phyloP scores from a whole-genome alignment of 2,329 filamentous ascomycete species.

The Monilinia fructicola region DNA sequence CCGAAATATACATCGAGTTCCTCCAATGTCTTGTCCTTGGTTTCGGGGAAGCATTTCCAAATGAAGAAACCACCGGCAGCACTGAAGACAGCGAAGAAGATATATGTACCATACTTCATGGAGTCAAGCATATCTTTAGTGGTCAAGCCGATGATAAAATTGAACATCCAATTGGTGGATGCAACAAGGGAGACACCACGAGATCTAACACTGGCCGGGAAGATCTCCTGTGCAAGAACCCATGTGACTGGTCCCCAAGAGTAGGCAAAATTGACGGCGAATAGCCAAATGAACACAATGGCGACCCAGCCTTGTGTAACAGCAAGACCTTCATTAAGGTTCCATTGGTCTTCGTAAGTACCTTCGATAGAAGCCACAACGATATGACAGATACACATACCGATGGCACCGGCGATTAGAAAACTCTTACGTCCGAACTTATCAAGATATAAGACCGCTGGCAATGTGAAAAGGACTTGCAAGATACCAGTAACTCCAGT shows the following conservation, averaged over 20 bases:
- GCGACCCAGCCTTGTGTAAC: conserved; percentile 43
- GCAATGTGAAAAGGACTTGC: conserved; percentile 65
- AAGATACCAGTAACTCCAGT: conserved; percentile 69
- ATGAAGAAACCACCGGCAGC: conserved; percentile 49
- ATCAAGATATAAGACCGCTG: conserved; percentile 64
- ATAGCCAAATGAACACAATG: conserved; percentile 42
- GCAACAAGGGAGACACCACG: conserved; percentile 46
- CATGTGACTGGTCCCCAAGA: conserved; percentile 42
- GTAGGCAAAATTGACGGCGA: conserved; percentile 38
- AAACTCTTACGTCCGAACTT: conserved; percentile 62
- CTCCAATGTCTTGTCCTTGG: conserved; percentile 53
- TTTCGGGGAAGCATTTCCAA: conserved; percentile 54
- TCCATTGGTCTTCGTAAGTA: conserved; percentile 44
- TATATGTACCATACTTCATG: conserved; percentile 54
- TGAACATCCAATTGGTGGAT: conserved; percentile 48
- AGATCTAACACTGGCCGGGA: conserved; percentile 43
- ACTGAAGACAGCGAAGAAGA: conserved; percentile 55
- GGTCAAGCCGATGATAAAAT: conserved; percentile 50
- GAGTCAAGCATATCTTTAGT: conserved; percentile 46
- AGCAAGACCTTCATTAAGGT: conserved; percentile 19
- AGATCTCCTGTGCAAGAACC: conserved; percentile 44
- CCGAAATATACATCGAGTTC: conserved; percentile 51
- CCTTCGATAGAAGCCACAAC: conserved; percentile 46
- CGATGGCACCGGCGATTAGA: conserved; percentile 61
- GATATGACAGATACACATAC: conserved; percentile 67